Evolutionary conservation across 1,284 basidiomycete species (phyloP), one percentile per base, ranked within the genome.

Genomic region (Ganoderma lingzhi): DNA sequence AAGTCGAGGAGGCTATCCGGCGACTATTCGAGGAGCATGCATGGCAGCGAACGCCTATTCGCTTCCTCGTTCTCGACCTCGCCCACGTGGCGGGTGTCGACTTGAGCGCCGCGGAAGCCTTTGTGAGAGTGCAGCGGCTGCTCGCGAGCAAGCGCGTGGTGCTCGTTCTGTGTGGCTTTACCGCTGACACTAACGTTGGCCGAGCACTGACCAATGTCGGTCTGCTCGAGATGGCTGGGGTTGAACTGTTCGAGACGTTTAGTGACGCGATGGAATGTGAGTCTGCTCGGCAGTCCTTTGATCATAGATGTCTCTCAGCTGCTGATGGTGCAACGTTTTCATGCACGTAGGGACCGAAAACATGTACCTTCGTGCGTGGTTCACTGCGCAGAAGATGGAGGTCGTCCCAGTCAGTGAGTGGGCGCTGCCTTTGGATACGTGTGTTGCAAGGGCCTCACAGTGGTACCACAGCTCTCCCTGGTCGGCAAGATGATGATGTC

Each of bases 91-190:
- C 88, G 28, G 96, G 96, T 0, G 91, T 99, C 37, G 97, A 99
- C 81, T 94, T 99, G 86, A 97, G 95, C 0, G 91, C 96, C 0
- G 96, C 97, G 1, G 97, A 99, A 78, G 96, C 97, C 0, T 96
- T 99, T 75, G 93, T 98, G 62, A 89, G 97, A 30, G 88, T 99
- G 32, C 96, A 98, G 76, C 86, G 97, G 14, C 78, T 99, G 19
- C 84, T 99, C 30, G 84, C 88, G 14, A 88, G 89, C 14, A 94
- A 93, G 76, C 87, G 87, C 15, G 93, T 99, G 55, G 87, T 93
- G 0, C 85, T 99, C 32, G 95, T 99, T 19, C 88, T 99, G 70
- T 99, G 96, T 78, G 97, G 98, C 0, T 89, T 95, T 59, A 78
- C 82, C 3, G 83, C 85, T 0, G 87, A 91, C 8, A 90, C 90